Evolutionary conservation across 176 grass and related monocot genomes (phyloP), one percentile per base, ranked within the genome.

Genomic region (Carex scoparia): DNA sequence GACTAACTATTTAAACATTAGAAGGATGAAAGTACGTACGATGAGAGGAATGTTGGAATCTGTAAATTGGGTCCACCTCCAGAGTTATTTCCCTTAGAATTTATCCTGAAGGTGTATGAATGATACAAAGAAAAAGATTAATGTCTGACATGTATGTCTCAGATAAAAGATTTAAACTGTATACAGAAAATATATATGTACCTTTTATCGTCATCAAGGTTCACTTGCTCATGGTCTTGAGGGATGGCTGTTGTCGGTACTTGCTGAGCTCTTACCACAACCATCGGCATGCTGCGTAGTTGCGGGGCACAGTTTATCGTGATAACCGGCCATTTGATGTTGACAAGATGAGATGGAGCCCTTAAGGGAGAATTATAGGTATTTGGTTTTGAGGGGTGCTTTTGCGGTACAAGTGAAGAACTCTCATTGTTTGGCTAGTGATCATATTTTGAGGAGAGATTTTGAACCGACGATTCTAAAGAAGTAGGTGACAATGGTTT

Each of bases 321-420:
- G 18, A 69, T 38, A 33, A 35, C 62, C 44, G 42, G 81, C 81
- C 81, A 83, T 68, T 63, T 16, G 62, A 83, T 23, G 7, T 49
- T 67, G 32, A 63, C 10, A 38, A 15, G 32, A 4, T 83, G 55
- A 54, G 23, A 16, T 7, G 27, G 58, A 28, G 81, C 18, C 19
- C 3, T 12, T 5, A 49, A 54, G 40, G 11, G 40, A 0, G 44
- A 69, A 18, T 12, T 68, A 31, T 44, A 54, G 42, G 69, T 44
- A 32, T 69, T 83, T 69, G 15, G 11, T 54, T 11, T 27, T 8
- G 80, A 83, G 13, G 42, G 35, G 3, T 14, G 35, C 35, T 32
- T 40, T 40, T 40, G 38, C 4, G 4, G 61, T 2, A 68, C 81
- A 54, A 68, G 18, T 4, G 81, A 69, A 53, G 48, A 66, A 54